Conservation (phyloP, 176 grass and related monocot species). For the Rhipidocladum racemiflorum region DNA sequence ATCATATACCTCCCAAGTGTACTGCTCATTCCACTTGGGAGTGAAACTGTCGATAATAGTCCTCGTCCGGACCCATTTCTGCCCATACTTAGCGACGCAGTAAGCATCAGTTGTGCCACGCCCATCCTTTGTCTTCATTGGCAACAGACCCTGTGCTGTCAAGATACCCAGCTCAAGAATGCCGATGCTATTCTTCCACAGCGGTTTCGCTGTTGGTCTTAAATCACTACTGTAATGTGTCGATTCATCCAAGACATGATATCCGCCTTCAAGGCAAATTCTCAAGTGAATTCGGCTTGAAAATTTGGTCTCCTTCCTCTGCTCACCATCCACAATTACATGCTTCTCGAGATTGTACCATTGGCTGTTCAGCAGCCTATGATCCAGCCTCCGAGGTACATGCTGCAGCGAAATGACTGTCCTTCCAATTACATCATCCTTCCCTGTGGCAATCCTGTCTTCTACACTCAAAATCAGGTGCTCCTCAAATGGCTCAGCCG, state of each 20-base stretch:
- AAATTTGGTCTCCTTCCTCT: slow-evolving; percentile 60
- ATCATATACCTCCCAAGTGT: slow-evolving; percentile 70
- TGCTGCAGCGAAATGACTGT: slow-evolving; percentile 48
- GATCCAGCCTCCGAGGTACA: slow-evolving; percentile 52
- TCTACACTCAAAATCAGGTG: slow-evolving; percentile 60
- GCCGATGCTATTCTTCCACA: slow-evolving; percentile 69
- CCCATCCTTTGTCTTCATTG: slow-evolving; percentile 75
- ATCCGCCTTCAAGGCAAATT: slow-evolving; percentile 67
- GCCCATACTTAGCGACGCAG: slow-evolving; percentile 72
- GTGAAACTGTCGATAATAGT: slow-evolving; percentile 63
- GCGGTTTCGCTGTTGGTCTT: slow-evolving; percentile 61
- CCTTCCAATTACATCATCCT: slow-evolving; percentile 61
- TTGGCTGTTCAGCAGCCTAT: slow-evolving; percentile 38
- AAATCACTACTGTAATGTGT: slow-evolving; percentile 79
- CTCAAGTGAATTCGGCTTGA: slow-evolving; percentile 66
- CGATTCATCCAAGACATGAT: slow-evolving; percentile 73
- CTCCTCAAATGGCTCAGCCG: slow-evolving; percentile 65
- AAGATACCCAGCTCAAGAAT: slow-evolving; percentile 63
- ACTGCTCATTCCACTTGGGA: slow-evolving; percentile 76
- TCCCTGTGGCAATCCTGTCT: slow-evolving; percentile 54
- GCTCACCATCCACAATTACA: slow-evolving; percentile 62
- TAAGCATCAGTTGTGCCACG: slow-evolving; percentile 71
- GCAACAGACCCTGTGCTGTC: slow-evolving; percentile 56
- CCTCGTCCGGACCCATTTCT: slow-evolving; percentile 73
- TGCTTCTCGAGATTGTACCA: slow-evolving; percentile 65